phyloP scores from a whole-genome alignment of 305 asterid species.

The Fraxinus latifolia region DNA sequence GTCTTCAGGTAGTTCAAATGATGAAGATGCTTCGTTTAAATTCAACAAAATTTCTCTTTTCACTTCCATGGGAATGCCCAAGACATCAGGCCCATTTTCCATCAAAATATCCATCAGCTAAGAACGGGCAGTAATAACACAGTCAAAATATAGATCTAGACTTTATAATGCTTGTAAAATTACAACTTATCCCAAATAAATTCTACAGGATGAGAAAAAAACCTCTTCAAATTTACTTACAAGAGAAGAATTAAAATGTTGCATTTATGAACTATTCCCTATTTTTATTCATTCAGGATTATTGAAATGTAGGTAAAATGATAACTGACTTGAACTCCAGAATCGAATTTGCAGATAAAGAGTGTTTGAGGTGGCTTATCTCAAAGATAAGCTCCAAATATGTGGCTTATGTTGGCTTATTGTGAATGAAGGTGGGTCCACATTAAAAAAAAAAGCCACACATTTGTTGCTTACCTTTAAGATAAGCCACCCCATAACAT shows the following conservation, averaged over 20 bases:
- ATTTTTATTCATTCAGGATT: neutral
- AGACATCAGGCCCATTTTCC: conserved; percentile 69
- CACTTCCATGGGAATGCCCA: conserved; percentile 67
- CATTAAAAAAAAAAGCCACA: neutral
- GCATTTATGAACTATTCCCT: neutral
- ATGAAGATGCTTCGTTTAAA: conserved; percentile 65
- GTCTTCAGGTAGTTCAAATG: conserved; percentile 68
- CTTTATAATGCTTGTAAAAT: neutral
- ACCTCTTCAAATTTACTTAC: neutral
- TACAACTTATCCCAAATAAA: neutral
- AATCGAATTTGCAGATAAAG: neutral
- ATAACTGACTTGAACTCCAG: neutral
- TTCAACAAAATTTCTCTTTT: conserved; percentile 70
- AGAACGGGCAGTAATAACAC: conserved; percentile 17
- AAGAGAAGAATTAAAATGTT: neutral
- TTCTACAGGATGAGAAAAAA: neutral
- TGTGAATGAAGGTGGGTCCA: neutral
- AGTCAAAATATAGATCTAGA: conserved; percentile 5
- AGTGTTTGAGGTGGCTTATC: neutral
- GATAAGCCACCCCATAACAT: neutral
- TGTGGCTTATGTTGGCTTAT: neutral
- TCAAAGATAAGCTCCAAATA: neutral
- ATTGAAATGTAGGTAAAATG: neutral
- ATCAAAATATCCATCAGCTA: conserved; percentile 75
- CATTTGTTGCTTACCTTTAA: neutral